Base-by-base conservation (phyloP, 495 filamentous ascomycete species). In the Lichina pygmaea region DNA sequence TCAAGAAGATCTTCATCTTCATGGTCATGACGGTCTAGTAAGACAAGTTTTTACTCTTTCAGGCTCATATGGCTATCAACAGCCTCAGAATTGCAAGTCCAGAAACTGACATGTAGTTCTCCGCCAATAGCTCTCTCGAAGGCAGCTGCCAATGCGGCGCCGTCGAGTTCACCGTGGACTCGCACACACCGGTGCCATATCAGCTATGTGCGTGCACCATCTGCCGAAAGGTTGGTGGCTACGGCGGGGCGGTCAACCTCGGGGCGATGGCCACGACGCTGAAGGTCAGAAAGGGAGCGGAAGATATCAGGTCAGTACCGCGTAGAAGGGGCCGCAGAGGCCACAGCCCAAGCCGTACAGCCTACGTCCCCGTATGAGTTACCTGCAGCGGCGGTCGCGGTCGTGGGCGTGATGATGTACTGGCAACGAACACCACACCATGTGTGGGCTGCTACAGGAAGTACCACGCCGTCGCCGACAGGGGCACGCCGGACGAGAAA, bases 121-220 rank as follows among this genome's bases (percentile, higher is more conserved):
- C 24, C 2, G 1, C 24, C 2, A 24, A 45, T 44, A 49, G 47
- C 34, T 48, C 45, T 30, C 43, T 49, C 2, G 47, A 49, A 10
- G 47, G 47, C 8, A 49, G 45, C 12, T 49, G 47, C 46, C 47
- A 49, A 36, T 49, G 47, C 43, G 46, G 47, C 11, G 46, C 57
- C 41, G 55, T 72, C 34, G 58, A 67, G 58, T 72, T 72, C 52
- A 60, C 56, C 8, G 55, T 71, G 24, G 51, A 67, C 38, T 70
- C 66, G 0, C 55, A 61, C 17, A 70, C 69, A 0, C 67, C 68
- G 5, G 66, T 70, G 0, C 69, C 67, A 3, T 73, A 67, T 48
- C 66, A 72, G 50, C 60, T 70, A 42, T 72, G 68, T 47, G 65
- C 65, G 13, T 71, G 67, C 50, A 65, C 64, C 46, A 73, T 72